Evolutionary conservation across 2,329 filamentous ascomycete genomes (phyloP).

Genomic region (Fusarium sp.): DNA sequence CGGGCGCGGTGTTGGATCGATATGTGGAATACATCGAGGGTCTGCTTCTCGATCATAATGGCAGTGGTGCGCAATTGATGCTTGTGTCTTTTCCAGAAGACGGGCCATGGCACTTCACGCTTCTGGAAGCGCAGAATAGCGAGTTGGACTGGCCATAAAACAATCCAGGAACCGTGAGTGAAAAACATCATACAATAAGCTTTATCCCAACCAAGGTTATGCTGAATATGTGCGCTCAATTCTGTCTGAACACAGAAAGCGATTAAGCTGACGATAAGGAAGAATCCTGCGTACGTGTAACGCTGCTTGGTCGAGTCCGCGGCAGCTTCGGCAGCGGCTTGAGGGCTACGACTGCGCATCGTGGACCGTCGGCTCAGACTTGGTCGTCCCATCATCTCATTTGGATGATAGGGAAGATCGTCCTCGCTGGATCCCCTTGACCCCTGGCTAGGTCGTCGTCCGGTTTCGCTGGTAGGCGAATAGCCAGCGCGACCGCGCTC

Average conservation of each 20-base stretch:
- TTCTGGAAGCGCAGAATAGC: constrained; percentile 83
- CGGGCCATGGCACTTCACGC: constrained; percentile 79
- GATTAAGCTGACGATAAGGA: constrained; percentile 83
- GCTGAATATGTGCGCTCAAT: constrained; percentile 93
- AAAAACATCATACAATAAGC: constrained; percentile 99
- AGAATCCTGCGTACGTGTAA: constrained; percentile 88
- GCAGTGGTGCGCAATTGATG: constrained; percentile 64
- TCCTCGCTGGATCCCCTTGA: constrained; percentile 40
- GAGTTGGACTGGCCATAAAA: constrained; percentile 90
- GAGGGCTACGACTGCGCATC: constrained; percentile 82
- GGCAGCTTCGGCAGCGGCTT: constrained; percentile 53
- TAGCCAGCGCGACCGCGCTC: constrained; percentile 44
- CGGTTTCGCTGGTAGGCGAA: constrained; percentile 25
- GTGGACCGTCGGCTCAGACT: constrained; percentile 64
- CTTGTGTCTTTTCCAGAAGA: constrained; percentile 80
- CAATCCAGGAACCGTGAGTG: constrained; percentile 92
- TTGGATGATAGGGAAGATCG: constrained; percentile 40
- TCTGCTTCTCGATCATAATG: constrained; percentile 87
- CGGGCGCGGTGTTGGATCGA: constrained; percentile 51
- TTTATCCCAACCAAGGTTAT: constrained; percentile 93
- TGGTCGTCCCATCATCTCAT: constrained; percentile 43
- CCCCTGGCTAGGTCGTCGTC: constrained; percentile 29
- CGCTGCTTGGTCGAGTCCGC: constrained; percentile 72
- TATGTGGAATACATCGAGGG: constrained; percentile 71
- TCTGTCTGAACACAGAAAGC: constrained; percentile 96